Evolutionary conservation across 2,329 filamentous ascomycete species (phyloP), one percentile per base, ranked within the genome.

Genomic region (Neonectria neomacrospora): DNA sequence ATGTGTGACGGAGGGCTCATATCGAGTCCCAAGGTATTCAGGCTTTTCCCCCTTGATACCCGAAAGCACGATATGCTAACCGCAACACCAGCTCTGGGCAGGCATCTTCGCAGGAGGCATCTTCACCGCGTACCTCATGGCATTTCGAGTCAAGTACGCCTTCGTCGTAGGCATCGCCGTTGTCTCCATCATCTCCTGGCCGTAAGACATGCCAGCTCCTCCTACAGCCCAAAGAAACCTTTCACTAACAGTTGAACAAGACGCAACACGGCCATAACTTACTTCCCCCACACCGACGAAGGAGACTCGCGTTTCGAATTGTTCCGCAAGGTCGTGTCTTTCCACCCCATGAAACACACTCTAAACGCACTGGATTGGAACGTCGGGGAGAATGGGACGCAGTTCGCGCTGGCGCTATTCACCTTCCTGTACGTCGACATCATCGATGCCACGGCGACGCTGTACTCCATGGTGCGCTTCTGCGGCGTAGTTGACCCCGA

Each of bases 141-240:
- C 93, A 79, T 94, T 92, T 77, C 88, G 91, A 14, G 85, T 95
- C 76, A 94, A 94, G 79, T 91, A 91, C 58, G 91, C 92, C 44
- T 91, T 95, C 68, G 91, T 95, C 66, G 85, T 87, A 30, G 92
- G 92, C 10, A 95, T 95, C 55, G 76, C 92, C 22, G 82, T 95
- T 12, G 91, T 94, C 18, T 92, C 90, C 37, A 90, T 94, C 75
- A 91, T 93, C 74, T 94, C 91, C 11, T 95, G 92, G 92, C 92
- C 92, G 0, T 86, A 91, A 26, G 80, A 82, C 5, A n/a, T 2
- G 22, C 2, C 1, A 0, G 8, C 3, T 0, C 5, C 8, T 10
- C 5, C 8, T 10, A 0, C 2, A n/a, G 0, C 5, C 2, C 0
- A n/a, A 2, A 9, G 3, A 1, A 9, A 0, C 1, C 0, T 3